Percentiles rank a stretch among this genome's conserved stretches.
These are phyloP conservation scores for Gossypioides kirkii DNA, from an alignment of 345 rosid genomes.

Conservation along the genomic window DNA sequence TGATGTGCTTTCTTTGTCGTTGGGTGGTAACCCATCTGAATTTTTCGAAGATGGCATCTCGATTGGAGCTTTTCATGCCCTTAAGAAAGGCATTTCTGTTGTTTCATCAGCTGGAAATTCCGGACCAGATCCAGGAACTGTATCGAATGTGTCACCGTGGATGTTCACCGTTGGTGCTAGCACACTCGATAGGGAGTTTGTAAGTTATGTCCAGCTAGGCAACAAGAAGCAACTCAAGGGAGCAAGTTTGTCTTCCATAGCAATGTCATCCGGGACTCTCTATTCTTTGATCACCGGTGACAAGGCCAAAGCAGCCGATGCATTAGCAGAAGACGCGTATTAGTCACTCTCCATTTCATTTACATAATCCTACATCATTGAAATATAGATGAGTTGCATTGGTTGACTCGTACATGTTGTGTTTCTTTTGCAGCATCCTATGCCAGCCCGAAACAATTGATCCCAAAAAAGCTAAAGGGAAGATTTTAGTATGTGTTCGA, in stretches of 20 bases:
- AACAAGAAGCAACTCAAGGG: slow-evolving; percentile 52
- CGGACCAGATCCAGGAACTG: slow-evolving; percentile 54
- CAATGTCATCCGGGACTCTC: slow-evolving; percentile 31
- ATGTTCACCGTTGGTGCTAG: slow-evolving; percentile 70
- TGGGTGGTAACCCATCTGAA: slow-evolving; percentile 25
- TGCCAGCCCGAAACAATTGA: slow-evolving; percentile 48
- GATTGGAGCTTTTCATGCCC: slow-evolving; percentile 41
- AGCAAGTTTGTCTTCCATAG: slow-evolving; percentile 40
- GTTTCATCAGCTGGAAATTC: slow-evolving; percentile 9
- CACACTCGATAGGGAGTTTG: slow-evolving; percentile 64
- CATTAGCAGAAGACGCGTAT: slow-evolving; percentile 38
- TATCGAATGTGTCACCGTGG: slow-evolving; percentile 70
- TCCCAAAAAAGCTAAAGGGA: slow-evolving; percentile 49
- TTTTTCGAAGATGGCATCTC: slow-evolving; percentile 30
- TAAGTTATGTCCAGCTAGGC: slow-evolving; percentile 40
- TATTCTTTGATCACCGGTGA: slow-evolving; percentile 50
- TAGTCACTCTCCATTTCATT: neutral
- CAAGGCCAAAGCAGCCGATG: slow-evolving; percentile 34
- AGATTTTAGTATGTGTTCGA: slow-evolving; percentile 47
- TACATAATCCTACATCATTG: neutral
- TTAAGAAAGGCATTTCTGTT: slow-evolving; percentile 29
- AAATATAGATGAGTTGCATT: too few relatives aligned
- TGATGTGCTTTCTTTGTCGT: slow-evolving; percentile 48
- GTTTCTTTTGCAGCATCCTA: slow-evolving; percentile 18
- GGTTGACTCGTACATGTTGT: neutral